phyloP scores from a whole-genome alignment of 2,329 filamentous ascomycete species.

The Lasiodiplodia gonubiensis region DNA sequence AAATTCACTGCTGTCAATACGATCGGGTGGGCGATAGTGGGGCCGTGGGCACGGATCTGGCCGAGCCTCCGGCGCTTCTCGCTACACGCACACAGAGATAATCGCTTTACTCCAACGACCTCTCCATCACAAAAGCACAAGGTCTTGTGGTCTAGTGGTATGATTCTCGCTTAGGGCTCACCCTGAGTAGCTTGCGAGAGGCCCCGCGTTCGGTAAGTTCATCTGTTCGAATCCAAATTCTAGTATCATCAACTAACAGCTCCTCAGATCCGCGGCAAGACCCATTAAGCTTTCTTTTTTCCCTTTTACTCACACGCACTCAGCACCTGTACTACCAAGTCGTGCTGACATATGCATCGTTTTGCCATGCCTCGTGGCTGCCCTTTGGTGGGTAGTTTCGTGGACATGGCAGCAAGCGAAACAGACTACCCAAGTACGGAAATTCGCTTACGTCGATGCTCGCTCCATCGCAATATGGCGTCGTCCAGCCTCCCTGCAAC shows the following conservation, averaged over 20 bases:
- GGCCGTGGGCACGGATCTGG: background rate
- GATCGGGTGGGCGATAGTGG: background rate
- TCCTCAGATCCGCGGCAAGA: conserved; percentile 11
- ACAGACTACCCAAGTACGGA: background rate
- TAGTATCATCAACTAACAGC: conserved; percentile 1
- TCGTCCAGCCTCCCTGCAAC: background rate
- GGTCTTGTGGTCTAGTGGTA: conserved; percentile 22
- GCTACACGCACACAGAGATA: background rate
- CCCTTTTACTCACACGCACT: background rate
- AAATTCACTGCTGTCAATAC: background rate
- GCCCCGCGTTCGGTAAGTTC: conserved; percentile 19
- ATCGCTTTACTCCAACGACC: background rate
- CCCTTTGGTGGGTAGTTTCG: background rate
- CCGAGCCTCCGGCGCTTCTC: background rate
- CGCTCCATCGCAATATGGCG: no score
- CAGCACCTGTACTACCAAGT: background rate
- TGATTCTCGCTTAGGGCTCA: conserved; percentile 21
- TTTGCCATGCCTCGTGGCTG: conserved; percentile 35
- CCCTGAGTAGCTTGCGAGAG: conserved; percentile 15
- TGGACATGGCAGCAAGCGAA: background rate
- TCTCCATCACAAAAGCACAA: background rate
- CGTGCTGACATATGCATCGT: background rate
- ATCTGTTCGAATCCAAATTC: background rate
- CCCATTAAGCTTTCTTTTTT: background rate
- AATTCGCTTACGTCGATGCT: background rate